Base-by-base conservation (phyloP, 2,329 filamentous ascomycete genomes). In the Calcarisporium arbuscula region DNA sequence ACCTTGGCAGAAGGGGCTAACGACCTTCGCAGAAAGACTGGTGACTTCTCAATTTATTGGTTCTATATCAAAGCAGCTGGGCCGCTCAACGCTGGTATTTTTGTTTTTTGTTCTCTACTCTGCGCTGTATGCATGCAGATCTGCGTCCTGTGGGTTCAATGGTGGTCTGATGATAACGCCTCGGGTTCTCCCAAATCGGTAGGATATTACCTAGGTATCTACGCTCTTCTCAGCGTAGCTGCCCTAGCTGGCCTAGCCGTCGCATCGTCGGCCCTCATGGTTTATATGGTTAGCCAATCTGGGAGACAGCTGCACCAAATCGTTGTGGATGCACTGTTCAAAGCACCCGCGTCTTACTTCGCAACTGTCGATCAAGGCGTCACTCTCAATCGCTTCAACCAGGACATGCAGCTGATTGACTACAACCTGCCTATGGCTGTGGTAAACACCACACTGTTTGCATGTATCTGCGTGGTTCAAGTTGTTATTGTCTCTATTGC, bases 371-470 rank as follows among this genome's bases (percentile, higher is more conserved):
- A 64, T 30, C 42, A 48, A 2, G 61, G 61, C 6, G 44, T 51
- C n/a, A 50, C 58, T 18, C 54, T 56, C 6, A 63, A 61, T 17
- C 48, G 60, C 9, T 65, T 64, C 40, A 61, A 57, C 7, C 60
- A 62, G 26, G 61, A 65, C 23, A 49, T 61, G 38, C 50, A 48
- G 1, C 44, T 62, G 0, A 47, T 61, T 16, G 58, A 62, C 21
- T 50, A 44, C 3, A 50, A 58, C 30, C 44, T 61, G 6, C 53
- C 60, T 7, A 11, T 19, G 23, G 19, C 32, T 4, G 29, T 29
- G 8, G 19, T 20, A 6, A 28, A 28, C n/a, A 34, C 32, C 14
- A 34, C 32, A 17, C n/a, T 25, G 2, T 42, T 41, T 25, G 37
- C 48, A 1, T 32, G 56, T 11, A 31, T 54, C 4, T 52, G 55